Percentiles rank a stretch among this genome's conserved stretches.
phyloP scores from a whole-genome alignment of 441 rosid species.

The Oxalis stricta region DNA sequence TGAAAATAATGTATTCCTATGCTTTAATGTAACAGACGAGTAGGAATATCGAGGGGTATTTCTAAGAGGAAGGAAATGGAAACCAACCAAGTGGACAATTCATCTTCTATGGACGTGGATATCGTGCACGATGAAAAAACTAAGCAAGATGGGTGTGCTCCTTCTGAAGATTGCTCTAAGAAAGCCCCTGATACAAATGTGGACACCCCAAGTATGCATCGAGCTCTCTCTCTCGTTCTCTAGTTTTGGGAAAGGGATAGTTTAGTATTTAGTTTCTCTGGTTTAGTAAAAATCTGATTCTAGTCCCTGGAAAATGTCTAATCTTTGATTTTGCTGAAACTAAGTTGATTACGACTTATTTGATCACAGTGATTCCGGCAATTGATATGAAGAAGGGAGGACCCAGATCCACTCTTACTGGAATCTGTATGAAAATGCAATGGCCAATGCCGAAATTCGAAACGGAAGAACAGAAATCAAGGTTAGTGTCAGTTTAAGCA shows the following conservation, averaged over 20 bases:
- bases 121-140: background rate
- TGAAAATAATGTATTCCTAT: too few relatives aligned
- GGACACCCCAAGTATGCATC: slow-evolving; percentile 21
- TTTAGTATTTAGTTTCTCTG: too few relatives aligned
- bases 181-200: slow-evolving; percentile 6
- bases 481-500: too few relatives aligned
- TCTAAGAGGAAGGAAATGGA: slow-evolving; percentile 25
- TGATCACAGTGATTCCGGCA: slow-evolving; percentile 26
- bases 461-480: slow-evolving; percentile 40
- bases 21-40: slow-evolving; percentile 29
- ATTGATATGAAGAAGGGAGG: slow-evolving; percentile 66
- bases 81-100: slow-evolving; percentile 3
- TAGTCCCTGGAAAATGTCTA: too few relatives aligned
- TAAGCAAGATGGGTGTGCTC: too few relatives aligned
- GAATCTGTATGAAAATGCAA: slow-evolving; percentile 52
- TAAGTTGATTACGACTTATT: background rate
- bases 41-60: slow-evolving; percentile 34
- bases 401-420: slow-evolving; percentile 50
- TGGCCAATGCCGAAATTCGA: slow-evolving; percentile 65
- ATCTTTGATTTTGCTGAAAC: too few relatives aligned
- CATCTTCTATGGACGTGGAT: background rate
- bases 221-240: too few relatives aligned
- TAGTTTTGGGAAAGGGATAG: too few relatives aligned
- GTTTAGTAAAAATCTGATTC: too few relatives aligned
- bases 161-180: slow-evolving; percentile 1